Conservation (phyloP, 768 basidiomycete genomes). For the Tulasnella sp. region DNA sequence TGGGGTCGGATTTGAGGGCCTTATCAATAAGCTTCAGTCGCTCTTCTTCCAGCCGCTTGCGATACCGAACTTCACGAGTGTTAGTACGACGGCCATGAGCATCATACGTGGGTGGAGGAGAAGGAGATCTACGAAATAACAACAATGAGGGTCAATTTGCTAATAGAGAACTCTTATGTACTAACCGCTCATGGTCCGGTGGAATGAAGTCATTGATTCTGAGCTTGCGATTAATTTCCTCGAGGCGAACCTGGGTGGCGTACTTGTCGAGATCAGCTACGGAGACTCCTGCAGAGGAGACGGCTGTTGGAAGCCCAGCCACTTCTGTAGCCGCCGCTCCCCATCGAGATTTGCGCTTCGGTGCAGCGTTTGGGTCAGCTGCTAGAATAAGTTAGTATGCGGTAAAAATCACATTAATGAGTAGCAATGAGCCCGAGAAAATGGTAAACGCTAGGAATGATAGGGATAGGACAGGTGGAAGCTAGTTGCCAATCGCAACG, state of each 20-base stretch:
- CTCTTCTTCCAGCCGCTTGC: slow-evolving; percentile 88
- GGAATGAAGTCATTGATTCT: slow-evolving; percentile 91
- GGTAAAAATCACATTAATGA: slow-evolving; percentile 46
- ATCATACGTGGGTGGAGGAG: slow-evolving; percentile 96
- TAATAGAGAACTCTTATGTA: too few relatives aligned
- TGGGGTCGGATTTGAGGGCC: slow-evolving; percentile 95
- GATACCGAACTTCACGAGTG: slow-evolving; percentile 96
- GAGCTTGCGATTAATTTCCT: slow-evolving; percentile 95
- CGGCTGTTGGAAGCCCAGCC: slow-evolving; percentile 88
- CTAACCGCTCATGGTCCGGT: slow-evolving; percentile 81
- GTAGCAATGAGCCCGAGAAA: slow-evolving; percentile 29
- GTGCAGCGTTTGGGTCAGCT: slow-evolving; percentile 78
- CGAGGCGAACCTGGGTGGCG: slow-evolving; percentile 87
- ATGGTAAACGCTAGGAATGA: slow-evolving; percentile 21
- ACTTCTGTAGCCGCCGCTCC: slow-evolving; percentile 88
- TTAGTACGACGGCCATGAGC: slow-evolving; percentile 96
- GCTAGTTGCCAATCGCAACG: slow-evolving; percentile 24
- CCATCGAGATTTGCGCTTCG: slow-evolving; percentile 96
- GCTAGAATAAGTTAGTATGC: slow-evolving; percentile 29
- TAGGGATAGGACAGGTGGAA: slow-evolving; percentile 5
- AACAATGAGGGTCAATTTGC: background rate
- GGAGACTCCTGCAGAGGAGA: slow-evolving; percentile 85
- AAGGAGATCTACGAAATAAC: slow-evolving; percentile 72
- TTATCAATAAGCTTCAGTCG: slow-evolving; percentile 88
- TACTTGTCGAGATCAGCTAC: slow-evolving; percentile 96